Evolutionary conservation across 2,329 filamentous ascomycete genomes (phyloP).

Genomic region (Fusarium hainanense): DNA sequence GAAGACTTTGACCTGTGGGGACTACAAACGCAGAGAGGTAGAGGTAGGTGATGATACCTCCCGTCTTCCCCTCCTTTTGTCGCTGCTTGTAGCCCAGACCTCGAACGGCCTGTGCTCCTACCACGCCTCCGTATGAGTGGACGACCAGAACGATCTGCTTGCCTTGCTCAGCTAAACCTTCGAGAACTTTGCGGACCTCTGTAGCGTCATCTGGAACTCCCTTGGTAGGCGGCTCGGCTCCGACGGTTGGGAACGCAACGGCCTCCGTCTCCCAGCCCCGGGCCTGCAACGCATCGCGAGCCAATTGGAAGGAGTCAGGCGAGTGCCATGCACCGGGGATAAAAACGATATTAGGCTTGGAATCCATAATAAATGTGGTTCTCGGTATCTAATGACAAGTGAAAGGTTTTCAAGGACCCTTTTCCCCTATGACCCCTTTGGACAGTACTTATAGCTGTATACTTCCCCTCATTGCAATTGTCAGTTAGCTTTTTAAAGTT

Average conservation of each 20-base stretch:
- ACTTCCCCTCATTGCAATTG: background rate
- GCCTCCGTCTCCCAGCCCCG: slow-evolving; percentile 11
- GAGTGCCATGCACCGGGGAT: slow-evolving; percentile 17
- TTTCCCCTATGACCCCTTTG: background rate
- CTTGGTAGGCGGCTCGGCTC: slow-evolving; percentile 12
- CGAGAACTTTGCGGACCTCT: background rate
- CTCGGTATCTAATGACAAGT: background rate
- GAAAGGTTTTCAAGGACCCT: background rate
- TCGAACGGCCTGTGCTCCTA: slow-evolving; percentile 5
- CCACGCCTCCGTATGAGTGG: slow-evolving; percentile 18
- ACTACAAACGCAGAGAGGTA: slow-evolving; percentile 12
- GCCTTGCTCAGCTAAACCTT: background rate
- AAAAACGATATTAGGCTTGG: slow-evolving; percentile 19
- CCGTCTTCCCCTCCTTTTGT: slow-evolving; percentile 4
- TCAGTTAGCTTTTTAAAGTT: background rate
- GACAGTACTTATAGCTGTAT: background rate
- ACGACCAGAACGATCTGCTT: slow-evolving; percentile 18
- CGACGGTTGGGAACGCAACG: slow-evolving; percentile 19
- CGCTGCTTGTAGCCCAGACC: slow-evolving; percentile 17
- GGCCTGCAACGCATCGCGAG: background rate
- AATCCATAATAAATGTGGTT: background rate
- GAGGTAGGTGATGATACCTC: slow-evolving; percentile 9
- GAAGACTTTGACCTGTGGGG: background rate
- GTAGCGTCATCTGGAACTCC: slow-evolving; percentile 1
- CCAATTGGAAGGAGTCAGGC: slow-evolving; percentile 10